These are phyloP conservation scores for Esteya vermicola DNA, from an alignment of 2,329 filamentous ascomycete genomes.

Conservation along the genomic window DNA sequence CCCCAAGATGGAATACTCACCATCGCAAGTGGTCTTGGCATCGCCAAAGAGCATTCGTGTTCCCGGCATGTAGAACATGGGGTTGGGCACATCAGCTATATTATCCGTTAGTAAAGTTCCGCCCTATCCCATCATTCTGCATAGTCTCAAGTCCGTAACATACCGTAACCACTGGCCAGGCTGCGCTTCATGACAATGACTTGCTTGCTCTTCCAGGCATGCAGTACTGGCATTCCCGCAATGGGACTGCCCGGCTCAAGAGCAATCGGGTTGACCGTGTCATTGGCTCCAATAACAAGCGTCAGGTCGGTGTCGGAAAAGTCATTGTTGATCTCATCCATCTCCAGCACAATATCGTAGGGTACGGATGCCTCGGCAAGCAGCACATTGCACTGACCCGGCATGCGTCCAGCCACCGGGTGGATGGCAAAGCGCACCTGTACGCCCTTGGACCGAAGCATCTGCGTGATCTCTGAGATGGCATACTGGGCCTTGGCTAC, in stretches of 20 bases:
- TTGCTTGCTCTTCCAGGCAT: conserved; percentile 89
- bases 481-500: conserved; percentile 89
- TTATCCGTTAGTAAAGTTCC: background rate
- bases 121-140: conserved; percentile 1
- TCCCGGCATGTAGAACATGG: conserved; percentile 84
- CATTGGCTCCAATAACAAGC: conserved; percentile 81
- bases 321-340: conserved; percentile 94
- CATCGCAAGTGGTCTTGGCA: conserved; percentile 71
- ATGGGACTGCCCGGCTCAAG: conserved; percentile 72
- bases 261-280: conserved; percentile 84
- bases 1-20: conserved; percentile 34
- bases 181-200: conserved; percentile 89
- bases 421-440: conserved; percentile 84
- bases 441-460: conserved; percentile 60
- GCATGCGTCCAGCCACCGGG: conserved; percentile 83
- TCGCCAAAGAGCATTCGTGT: conserved; percentile 90
- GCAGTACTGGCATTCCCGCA: conserved; percentile 82
- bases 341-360: conserved; percentile 85
- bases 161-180: conserved; percentile 76
- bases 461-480: conserved; percentile 65
- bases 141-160: too few species aligned
- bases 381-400: conserved; percentile 82
- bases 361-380: conserved; percentile 78
- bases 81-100: conserved; percentile 73
- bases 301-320: conserved; percentile 76